phyloP scores from a whole-genome alignment of 2,329 filamentous ascomycete genomes.

The Ceratocystis alfenasii region DNA sequence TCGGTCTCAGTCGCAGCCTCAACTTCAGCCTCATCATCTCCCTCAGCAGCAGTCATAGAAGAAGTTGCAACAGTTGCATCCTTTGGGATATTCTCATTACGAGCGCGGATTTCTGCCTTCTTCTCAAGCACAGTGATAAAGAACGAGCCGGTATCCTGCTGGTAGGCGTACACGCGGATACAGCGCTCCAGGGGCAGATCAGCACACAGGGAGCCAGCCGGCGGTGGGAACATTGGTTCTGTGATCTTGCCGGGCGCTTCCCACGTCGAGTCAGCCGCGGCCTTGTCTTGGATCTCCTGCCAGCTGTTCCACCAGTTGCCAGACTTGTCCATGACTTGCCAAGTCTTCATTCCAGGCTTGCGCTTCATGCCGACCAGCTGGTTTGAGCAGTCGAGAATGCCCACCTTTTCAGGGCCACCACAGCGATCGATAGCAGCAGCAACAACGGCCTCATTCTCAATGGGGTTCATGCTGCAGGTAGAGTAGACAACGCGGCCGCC shows the following conservation, averaged over 20 bases:
- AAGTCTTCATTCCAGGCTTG: constrained; percentile 61
- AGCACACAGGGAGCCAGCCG: constrained; percentile 42
- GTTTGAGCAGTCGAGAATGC: constrained; percentile 71
- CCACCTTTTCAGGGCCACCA: constrained; percentile 68
- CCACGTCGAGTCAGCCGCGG: constrained; percentile 44
- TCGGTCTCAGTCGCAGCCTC: constrained; percentile 27
- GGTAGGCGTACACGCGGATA: constrained; percentile 87
- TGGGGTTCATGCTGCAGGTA: constrained; percentile 96
- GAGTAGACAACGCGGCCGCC: constrained; percentile 94
- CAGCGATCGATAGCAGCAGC: constrained; percentile 80
- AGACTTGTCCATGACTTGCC: constrained; percentile 85
- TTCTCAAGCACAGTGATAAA: constrained; percentile 96
- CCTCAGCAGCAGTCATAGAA: constrained; percentile 19
- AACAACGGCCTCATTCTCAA: constrained; percentile 92
- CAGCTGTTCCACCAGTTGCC: constrained; percentile 69
- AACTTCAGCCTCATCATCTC: constrained; percentile 27
- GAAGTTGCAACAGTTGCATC: constrained; percentile 23
- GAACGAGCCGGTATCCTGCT: constrained; percentile 93
- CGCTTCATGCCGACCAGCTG: constrained; percentile 67
- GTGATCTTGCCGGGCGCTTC: constrained; percentile 54
- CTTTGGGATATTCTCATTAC: constrained; percentile 46
- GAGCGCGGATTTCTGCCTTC: constrained; percentile 69
- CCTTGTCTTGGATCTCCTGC: constrained; percentile 64
- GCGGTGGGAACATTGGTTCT: constrained; percentile 70
- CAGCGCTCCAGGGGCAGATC: constrained; percentile 74